Base-by-base conservation (phyloP, 805 yeast species). In the Myxozyma vanderwaltii region DNA sequence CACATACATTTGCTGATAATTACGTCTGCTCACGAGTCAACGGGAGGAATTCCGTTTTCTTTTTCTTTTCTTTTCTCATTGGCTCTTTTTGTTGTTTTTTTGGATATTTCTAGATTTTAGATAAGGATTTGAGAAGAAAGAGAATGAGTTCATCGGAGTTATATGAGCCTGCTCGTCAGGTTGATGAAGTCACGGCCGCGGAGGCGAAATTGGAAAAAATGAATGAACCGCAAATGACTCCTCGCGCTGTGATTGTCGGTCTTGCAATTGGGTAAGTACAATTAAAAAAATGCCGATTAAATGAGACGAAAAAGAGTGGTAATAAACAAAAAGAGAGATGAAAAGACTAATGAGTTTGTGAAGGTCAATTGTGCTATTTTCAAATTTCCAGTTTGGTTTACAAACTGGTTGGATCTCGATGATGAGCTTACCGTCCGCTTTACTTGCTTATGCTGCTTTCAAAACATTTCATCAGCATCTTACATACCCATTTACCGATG, bases 331-430 rank as follows among this genome's bases (percentile, higher is more conserved):
- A 8, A 1, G 4, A 17, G 21, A 29, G 19, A 26, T 19, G 4
- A 27, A 45, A 19, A 43, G 23, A 13, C 33, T 15, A 35, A 13
- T 8, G 24, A 8, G 35, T n/a, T 24, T 29, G 27, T 13, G 13
- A 36, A 66, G 69, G 0, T 82, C 97, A 0, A 75, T 92, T 27
- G 91, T 94, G 33, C 77, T 94, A 26, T 77, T 91, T 17, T 89
- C 97, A 3, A 92, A 92, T 73, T 94, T 94, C 75, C 98, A 92
- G 71, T 92, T 92, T 71, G 99, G 98, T 0, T 77, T 92, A 21
- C 99, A 92, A 71, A 92, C 97, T 12, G 99, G 99, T 1, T 92
- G 99, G 99, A 97, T 94, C 4, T 90, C 97, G 10, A 92, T 92
- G 99, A 94, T 92, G 99, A 88, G 96, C 23, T 77, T 92, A 55